Evolutionary conservation across 345 rosid species (phyloP), one percentile per base, ranked within the genome.

Genomic region (Rhodamnia argentea): DNA sequence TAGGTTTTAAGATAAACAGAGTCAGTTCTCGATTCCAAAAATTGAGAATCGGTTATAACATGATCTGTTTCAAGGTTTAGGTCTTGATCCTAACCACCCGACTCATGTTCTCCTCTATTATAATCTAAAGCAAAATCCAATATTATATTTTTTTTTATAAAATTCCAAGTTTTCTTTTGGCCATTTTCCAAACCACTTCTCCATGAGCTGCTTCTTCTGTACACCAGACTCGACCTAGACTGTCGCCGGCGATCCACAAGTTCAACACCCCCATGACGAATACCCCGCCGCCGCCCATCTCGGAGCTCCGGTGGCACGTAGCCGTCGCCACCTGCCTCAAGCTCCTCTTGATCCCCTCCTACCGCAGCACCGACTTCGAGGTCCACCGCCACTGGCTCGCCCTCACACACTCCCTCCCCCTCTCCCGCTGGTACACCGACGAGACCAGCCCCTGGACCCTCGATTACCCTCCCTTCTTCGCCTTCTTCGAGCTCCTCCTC

Each of bases 331-430:
- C 94, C 26, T 86, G 93, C 88, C 57, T 96, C 57, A 97, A 97
- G 90, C 91, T 97, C 83, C 90, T 96, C 22, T 91, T 97, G 54
- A 90, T 94, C 29, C 98, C 99, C 23, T 91, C 99, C 3, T 95
- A 95, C 86, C 92, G 91, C 87, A 95, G 96, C 87, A 96, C 99
- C 0, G 99, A 97, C 88, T 94, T 97, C 86, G 99, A 97, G 84
- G 99, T 96, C 64, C 99, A 97, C 89, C 96, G 99, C 82, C 94
- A 97, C 88, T 97, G 99, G 99, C 93, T 97, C 5, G 98, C 99
- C 58, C 84, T 97, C 83, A 94, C 99, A 37, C 92, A 89, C 87
- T 92, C 98, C 52, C 96, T 96, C 37, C 98, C 99, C 57, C 93
- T 96, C 86, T 86, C 93, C 18, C 87, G 89, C 86, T 97, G 99